Base-by-base conservation (phyloP, 768 basidiomycete genomes). In the Leccinum subgranulosum region DNA sequence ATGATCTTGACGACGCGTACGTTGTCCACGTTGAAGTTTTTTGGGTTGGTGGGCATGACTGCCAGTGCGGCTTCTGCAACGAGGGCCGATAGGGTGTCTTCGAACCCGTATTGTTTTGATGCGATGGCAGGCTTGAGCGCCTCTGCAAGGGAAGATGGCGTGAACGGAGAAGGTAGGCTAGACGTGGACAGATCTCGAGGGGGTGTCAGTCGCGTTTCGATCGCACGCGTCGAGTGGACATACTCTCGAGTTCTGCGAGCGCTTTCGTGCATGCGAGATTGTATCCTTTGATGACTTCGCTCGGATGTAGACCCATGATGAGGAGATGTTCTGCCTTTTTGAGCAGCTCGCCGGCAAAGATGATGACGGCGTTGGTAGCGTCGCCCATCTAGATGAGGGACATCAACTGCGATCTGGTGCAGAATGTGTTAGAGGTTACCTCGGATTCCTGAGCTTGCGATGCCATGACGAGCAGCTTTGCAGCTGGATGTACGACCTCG, bases 1-100 rank as follows among this genome's bases (percentile, higher is more conserved):
- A 99, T 88, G 60, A 99, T 98, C 77, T 98, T 99, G 66, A 99
- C 97, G 25, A 99, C 96, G 10, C 97, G 86, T 0, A 99, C 92
- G 65, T 94, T 95, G 74, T 99, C 97, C 28, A 98, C 94, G 74
- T 97, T 98, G 84, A 98, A 99, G 73, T 92, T 87, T 69, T 88
- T 88, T 8, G 85, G 84, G 69, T 91, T 92, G 2, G 79, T 70
- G 4, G 94, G 92, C 94, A 98, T 97, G 64, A 98, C 88, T 3
- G 87, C 83, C 25, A 98, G 75, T 0, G 94, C 91, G 1, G 97
- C 97, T 67, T 98, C 95, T 9, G 96, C 90, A 5, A 98, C 95
- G 9, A 98, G 83, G 2, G 78, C 72, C 2, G 94, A 80, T 0
- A 98, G 82, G 43, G 80, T 78, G 54, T 93, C 90, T 75, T 98